These are phyloP conservation scores for Polygonum maritimum DNA, from an alignment of 148 eudicot species.

Conservation along the genomic window DNA sequence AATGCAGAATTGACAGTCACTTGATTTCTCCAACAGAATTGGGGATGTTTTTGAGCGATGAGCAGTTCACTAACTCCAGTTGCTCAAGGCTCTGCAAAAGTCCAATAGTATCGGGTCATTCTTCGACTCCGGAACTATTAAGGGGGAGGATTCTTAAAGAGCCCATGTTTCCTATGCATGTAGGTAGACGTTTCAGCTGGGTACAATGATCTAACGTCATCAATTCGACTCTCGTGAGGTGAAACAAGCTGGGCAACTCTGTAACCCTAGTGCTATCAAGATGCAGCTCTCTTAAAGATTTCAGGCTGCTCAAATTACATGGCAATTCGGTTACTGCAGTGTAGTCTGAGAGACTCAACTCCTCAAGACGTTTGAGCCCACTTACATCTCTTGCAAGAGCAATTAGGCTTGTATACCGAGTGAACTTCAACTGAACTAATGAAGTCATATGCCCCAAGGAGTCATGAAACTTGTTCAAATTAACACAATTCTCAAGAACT, in stretches of 20 bases:
- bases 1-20: constrained; percentile 21
- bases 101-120: constrained; percentile 34
- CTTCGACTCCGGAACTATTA: constrained; percentile 20
- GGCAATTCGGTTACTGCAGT: constrained; percentile 34
- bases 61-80: constrained; percentile 27
- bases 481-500: constrained; percentile 37
- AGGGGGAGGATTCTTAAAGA: constrained; percentile 36
- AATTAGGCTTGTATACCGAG: constrained; percentile 26
- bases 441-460: constrained; percentile 40
- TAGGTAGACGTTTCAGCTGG: constrained; percentile 31
- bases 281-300: constrained; percentile 29
- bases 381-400: constrained; percentile 42
- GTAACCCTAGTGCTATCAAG: constrained; percentile 34
- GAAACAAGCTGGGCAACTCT: constrained; percentile 32
- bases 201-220: constrained; percentile 31
- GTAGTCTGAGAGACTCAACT: constrained; percentile 44
- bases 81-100: constrained; percentile 30
- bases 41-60: constrained; percentile 31
- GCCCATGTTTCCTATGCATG: constrained; percentile 22
- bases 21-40: constrained; percentile 32
- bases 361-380: constrained; percentile 42
- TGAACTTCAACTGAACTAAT: constrained; percentile 37
- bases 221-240: constrained; percentile 36
- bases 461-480: constrained; percentile 33
- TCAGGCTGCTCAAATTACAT: constrained; percentile 30